phyloP scores from a whole-genome alignment of 306 rosid species.

The Leucaena leucocephala region DNA sequence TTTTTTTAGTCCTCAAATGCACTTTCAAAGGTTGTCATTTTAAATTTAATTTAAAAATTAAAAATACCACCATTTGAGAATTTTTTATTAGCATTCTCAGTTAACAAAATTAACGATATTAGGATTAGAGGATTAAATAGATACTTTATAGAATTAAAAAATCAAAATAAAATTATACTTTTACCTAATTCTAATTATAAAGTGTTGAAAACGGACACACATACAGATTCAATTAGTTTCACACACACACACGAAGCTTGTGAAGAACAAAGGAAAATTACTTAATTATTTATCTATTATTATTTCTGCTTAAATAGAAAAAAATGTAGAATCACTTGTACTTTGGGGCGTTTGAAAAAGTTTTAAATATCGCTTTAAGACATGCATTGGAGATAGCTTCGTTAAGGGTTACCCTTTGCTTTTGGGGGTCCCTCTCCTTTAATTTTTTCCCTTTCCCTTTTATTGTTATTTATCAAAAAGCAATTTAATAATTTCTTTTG shows the following conservation, averaged over 20 bases:
- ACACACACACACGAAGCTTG: constrained; percentile 33
- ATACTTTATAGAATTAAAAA: too few relatives aligned
- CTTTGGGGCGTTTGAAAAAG: constrained; percentile 64
- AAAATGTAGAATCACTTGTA: constrained; percentile 64
- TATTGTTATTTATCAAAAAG: background rate
- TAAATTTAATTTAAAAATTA: too few relatives aligned
- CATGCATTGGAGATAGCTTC: constrained; percentile 35
- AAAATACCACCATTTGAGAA: too few relatives aligned
- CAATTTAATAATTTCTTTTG: background rate
- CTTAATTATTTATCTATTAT: constrained; percentile 31
- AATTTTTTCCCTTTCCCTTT: too few relatives aligned
- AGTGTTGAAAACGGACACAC: constrained; percentile 38
- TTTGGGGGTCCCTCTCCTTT: constrained; percentile 43
- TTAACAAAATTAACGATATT: too few relatives aligned
- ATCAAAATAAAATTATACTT: too few relatives aligned
- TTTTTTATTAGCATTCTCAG: too few relatives aligned
- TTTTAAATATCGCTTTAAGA: constrained; percentile 42
- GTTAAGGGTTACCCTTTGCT: constrained; percentile 74
- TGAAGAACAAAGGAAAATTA: constrained; percentile 48
- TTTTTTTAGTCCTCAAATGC: too few relatives aligned
- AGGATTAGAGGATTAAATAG: too few relatives aligned
- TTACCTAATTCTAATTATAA: constrained; percentile 7
- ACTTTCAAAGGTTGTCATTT: too few relatives aligned
- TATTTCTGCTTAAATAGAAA: constrained; percentile 31
- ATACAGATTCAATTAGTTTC: constrained; percentile 30